Base-by-base conservation (phyloP, 129 eudicot species). In the Logfia minima region DNA sequence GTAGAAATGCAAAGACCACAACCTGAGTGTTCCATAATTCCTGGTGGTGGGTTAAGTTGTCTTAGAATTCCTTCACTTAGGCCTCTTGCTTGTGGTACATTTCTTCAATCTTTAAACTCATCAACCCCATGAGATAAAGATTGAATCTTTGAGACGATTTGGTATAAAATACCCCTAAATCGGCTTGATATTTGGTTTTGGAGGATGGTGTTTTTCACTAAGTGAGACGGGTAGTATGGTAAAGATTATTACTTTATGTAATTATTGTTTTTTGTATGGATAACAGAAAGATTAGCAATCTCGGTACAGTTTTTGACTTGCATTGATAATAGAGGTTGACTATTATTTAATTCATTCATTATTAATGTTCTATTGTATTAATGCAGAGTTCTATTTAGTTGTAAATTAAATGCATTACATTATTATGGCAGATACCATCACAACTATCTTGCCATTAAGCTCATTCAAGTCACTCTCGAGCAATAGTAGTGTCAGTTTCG, bases 51-150 rank as follows among this genome's bases (percentile, higher is more conserved):
- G 7, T 80, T 85, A 23, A 89, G 86, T 78, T 90, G 98, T 11
- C 83, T 88, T 21, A 88, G 96, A 74, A 76, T 93, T 45, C 98
- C 98, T 19, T 74, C 89, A 5, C 62, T 83, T 43, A 88, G 77
- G 72, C 93, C 96, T 8, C 87, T 93, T 75, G 87, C 86, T 70
- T 93, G 98, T 84, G 96, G 97, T 63, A 35, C 89, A 32, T 77
- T 88, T 75, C 81, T 84, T 79, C 78, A 77, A 48, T 72, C 86
- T 68, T 72, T 80, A 64, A 75, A 59, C 41, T 77, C 85, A 72
- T 72, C 83, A 41, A 71, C 89, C 37, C 87, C 85, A 60, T 82
- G 87, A 84, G 82, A 4, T 69, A 24, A 41, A 18, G 29, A 37
- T 56, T 26, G 28, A 23, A 67, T 59, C 14, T 69, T 17, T 17